Base-by-base conservation (phyloP, 768 basidiomycete species). In the Gymnopilus junonius region DNA sequence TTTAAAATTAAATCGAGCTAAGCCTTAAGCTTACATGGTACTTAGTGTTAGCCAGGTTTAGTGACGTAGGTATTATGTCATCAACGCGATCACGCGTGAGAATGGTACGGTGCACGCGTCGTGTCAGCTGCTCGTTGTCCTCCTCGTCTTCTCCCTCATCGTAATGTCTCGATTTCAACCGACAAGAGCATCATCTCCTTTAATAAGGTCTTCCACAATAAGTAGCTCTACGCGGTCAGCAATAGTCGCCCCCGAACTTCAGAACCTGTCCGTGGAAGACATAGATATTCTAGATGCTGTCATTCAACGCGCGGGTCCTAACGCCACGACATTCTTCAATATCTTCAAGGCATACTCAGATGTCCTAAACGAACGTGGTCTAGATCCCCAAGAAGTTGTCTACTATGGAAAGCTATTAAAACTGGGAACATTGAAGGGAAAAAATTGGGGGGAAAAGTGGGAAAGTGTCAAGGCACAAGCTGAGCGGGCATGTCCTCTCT, bases 321-420 rank as follows among this genome's bases (percentile, higher is more conserved):
- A 82, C 8, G 89, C 92, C 15, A 90, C 90, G 4, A 90, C 90
- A 0, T 94, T 94, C 70, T 80, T 92, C 39, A 84, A 86, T 4
- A 85, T 94, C n/a, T 88, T 93, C 81, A 93, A 91, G 71, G 90
- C 93, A 0, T 95, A 95, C 75, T 92, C 89, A 69, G 88, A 91
- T 60, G 85, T 94, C 21, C 77, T 95, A 23, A 83, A 84, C 61
- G 89, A 91, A 67, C 83, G 88, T 2, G 89, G 89, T 2, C 75
- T 94, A n/a, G 91, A 94, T 64, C 83, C 88, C 21, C 87, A 89
- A 65, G 94, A 94, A 72, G 91, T 92, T 10, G 79, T 89, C 3
- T 92, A 90, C 70, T 96, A 95, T 72, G 87, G 87, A 20, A 91
- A 93, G 72, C 75, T 96, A 31, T 76, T 96, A 62, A 94, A 95